Percentiles rank a stretch among this genome's conserved stretches.
Conservation (phyloP, 768 basidiomycete genomes). For the Rhodotorula sphaerocarpa region DNA sequence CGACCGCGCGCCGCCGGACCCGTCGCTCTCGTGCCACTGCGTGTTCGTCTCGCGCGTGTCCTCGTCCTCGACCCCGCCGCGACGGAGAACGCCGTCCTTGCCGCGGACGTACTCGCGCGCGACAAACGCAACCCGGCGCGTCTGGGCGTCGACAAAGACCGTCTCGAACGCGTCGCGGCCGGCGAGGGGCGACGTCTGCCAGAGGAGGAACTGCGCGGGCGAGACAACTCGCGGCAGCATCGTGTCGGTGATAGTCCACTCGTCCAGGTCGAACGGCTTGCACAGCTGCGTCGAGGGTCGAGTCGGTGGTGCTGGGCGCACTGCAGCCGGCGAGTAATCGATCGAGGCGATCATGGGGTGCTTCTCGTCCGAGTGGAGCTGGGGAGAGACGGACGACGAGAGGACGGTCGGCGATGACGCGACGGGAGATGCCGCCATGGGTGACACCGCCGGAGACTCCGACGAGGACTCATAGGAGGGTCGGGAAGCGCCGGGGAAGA, state of each 20-base stretch:
- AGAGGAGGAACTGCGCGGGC: conserved; percentile 1
- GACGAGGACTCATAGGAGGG: too few relatives aligned
- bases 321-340: too few relatives aligned
- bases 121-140: background rate
- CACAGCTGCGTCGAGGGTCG: too few relatives aligned
- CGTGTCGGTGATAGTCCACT: background rate
- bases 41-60: background rate
- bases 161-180: background rate
- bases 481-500: too few relatives aligned
- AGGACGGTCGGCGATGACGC: too few relatives aligned
- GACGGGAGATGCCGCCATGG: too few relatives aligned
- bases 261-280: background rate
- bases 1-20: background rate
- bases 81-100: background rate
- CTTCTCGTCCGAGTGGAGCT: too few relatives aligned
- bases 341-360: too few relatives aligned
- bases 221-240: background rate
- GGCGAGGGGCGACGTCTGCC: background rate
- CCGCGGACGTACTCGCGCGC: conserved; percentile 4
- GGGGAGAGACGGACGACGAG: too few relatives aligned
- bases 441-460: too few relatives aligned
- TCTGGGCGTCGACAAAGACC: conserved; percentile 4
- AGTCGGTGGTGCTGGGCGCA: too few relatives aligned
- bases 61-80: background rate
- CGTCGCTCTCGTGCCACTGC: conserved; percentile 5